These are phyloP conservation scores for Candida nanaspora DNA, from an alignment of 805 yeast genomes.

Conservation along the genomic window DNA sequence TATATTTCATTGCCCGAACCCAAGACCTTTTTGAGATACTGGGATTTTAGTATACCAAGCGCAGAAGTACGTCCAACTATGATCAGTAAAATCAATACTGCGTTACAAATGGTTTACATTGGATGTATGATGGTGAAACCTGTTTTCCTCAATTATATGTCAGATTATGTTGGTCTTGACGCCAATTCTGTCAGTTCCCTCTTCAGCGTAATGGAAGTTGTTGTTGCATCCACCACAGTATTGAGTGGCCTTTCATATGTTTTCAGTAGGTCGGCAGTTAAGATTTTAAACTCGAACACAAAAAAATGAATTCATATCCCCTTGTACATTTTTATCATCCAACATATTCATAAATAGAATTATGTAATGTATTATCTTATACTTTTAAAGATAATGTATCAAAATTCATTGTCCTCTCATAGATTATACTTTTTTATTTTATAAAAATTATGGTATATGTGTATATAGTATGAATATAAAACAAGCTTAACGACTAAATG, in stretches of 20 bases:
- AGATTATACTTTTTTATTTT: background rate
- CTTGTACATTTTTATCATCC: no score
- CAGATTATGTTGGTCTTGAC: slow-evolving; percentile 19
- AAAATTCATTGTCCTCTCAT: no score
- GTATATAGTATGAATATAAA: background rate
- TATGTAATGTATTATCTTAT: no score
- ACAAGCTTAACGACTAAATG: slow-evolving; percentile 67
- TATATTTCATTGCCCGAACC: slow-evolving; percentile 72
- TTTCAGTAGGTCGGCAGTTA: slow-evolving; percentile 63
- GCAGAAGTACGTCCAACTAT: slow-evolving; percentile 85
- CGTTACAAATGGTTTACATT: slow-evolving; percentile 84
- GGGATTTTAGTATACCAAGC: slow-evolving; percentile 74
- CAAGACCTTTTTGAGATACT: slow-evolving; percentile 59
- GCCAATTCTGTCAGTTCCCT: slow-evolving; percentile 16
- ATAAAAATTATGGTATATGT: background rate
- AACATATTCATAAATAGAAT: no score
- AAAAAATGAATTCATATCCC: background rate
- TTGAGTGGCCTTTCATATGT: slow-evolving; percentile 75
- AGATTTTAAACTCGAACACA: slow-evolving; percentile 27
- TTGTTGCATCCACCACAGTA: slow-evolving; percentile 65
- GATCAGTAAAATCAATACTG: slow-evolving; percentile 85
- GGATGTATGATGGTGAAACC: slow-evolving; percentile 57
- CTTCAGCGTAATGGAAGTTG: slow-evolving; percentile 34
- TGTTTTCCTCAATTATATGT: slow-evolving; percentile 30
- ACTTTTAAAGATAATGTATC: no score